Evolutionary conservation across 1,284 basidiomycete species (phyloP), one percentile per base, ranked within the genome.

Genomic region (Leucoagaricus sp.): DNA sequence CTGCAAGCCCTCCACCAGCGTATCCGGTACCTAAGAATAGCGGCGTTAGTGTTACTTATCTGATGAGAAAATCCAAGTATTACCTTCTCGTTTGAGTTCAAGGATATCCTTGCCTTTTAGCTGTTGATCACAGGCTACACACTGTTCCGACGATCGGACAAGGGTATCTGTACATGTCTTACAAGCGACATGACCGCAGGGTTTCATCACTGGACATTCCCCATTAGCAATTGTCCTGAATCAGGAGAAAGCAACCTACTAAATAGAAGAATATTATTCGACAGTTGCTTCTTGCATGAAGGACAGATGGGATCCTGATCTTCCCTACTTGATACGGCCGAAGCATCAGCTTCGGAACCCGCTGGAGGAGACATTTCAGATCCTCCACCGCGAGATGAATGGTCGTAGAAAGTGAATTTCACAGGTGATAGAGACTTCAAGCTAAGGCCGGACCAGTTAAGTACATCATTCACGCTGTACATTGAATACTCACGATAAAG

Each of bases 1-100:
- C 91, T n/a, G 93, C 91, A 59, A 93, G 71, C n/a, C 93, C 93
- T 19, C 93, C 93, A 33, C 91, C 91, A 7, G 93, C 93, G 65
- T 90, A 95, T 0, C 93, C 93, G 4, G 93, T 96, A 19, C 92
- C 91, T 93, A 52, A 6, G 36, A 42, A 46, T 15, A 41, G 46
- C 19, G 15, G 58, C 48, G 26, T 33, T 49, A 48, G 60, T 15
- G 54, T 31, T 0, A 53, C 25, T 34, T 29, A n/a, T n/a, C n/a
- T n/a, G n/a, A n/a, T n/a, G n/a, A 41, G 19, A 5, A 23, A 23
- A 7, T 21, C 8, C 40, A 21, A 8, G 17, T 23, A n/a, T 60
- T 55, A 87, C 93, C 93, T 83, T 96, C 93, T 60, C 92, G 82
- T 63, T 85, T 83, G 29, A 94, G 68, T 63, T 87, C 84, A n/a